A percentile compares a stretch with the other conserved stretches of the same genome.
These are phyloP conservation scores for Debaryomycetaceae sp. DNA, from an alignment of 1,139 yeast genomes.

Conservation along the genomic window DNA sequence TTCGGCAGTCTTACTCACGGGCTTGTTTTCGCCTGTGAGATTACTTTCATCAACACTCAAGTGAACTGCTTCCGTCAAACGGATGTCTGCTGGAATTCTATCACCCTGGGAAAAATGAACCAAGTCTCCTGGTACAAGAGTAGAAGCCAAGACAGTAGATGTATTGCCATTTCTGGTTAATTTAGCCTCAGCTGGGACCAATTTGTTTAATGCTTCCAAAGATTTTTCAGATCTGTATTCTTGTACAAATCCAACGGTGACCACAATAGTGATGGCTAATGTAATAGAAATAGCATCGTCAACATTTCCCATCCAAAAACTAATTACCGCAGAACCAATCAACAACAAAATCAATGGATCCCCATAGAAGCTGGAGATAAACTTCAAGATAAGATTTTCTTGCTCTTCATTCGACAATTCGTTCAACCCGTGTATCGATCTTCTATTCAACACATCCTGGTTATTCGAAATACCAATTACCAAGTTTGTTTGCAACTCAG, in stretches of 20 bases:
- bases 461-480: constrained; percentile 57
- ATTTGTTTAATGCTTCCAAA: constrained; percentile 80
- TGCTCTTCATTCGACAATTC: constrained; percentile 74
- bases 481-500: constrained; percentile 59
- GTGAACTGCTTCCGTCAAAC: constrained; percentile 75
- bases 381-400: constrained; percentile 66
- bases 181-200: constrained; percentile 93
- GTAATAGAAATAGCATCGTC: constrained; percentile 92
- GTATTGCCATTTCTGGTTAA: constrained; percentile 76
- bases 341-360: constrained; percentile 85
- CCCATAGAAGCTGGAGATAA: constrained; percentile 74
- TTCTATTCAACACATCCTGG: constrained; percentile 69
- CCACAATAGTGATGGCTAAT: constrained; percentile 84
- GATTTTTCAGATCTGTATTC: constrained; percentile 94
- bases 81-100: constrained; percentile 89
- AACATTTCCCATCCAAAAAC: constrained; percentile 86
- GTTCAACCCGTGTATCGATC: constrained; percentile 73
- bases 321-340: constrained; percentile 81
- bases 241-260: constrained; percentile 93
- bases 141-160: constrained; percentile 76
- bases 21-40: constrained; percentile 89
- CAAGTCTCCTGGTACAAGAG: constrained; percentile 90
- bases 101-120: constrained; percentile 90
- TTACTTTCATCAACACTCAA: constrained; percentile 86
- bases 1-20: constrained; percentile 60